Evolutionary conservation across 2,329 filamentous ascomycete species (phyloP), one percentile per base, ranked within the genome.

Genomic region (Paecilomyces niveus): DNA sequence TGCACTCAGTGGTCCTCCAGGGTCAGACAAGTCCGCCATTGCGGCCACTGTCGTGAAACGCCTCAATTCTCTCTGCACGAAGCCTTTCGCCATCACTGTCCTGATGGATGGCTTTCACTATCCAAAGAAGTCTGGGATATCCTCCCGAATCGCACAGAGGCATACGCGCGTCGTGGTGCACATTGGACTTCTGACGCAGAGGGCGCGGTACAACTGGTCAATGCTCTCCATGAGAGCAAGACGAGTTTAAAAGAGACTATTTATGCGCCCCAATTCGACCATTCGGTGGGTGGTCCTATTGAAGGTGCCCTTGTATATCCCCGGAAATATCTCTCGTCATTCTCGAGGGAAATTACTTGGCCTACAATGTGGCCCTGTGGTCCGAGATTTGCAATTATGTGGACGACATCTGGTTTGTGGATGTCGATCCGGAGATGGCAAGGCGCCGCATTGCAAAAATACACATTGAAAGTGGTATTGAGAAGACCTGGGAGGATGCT

Each of bases 321-420:
- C 57, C 64, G 0, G 64, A 67, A 39, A 52, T 61, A 0, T 63
- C 58, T 3, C 62, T 69, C 22, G 22, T 69, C 5, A 62, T 70
- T 3, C 39, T 70, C 1, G 67, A 70, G 54, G 66, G 65, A 2
- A 68, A 70, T 26, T 70, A 68, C 26, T 49, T 68, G 1, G 64
- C 73, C 3, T 64, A 71, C 9, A 59, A 64, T 21, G 51, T 68
- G 49, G 64, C 65, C 0, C 61, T 57, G 2, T 77, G 72, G 76
- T 60, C 62, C 5, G 66, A 70, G 24, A 68, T 79, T 22, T 63
- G 68, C 1, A 39, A 50, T 0, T 26, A 76, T 3, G 72, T 76
- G 2, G 77, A 80, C 57, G 73, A 76, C n/a, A 69, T 70, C 1
- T 74, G 76, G 62, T 74, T 79, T 21, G 71, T 80, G 0, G 66